Base-by-base conservation (phyloP, 768 basidiomycete species). In the Suillus occidentalis region DNA sequence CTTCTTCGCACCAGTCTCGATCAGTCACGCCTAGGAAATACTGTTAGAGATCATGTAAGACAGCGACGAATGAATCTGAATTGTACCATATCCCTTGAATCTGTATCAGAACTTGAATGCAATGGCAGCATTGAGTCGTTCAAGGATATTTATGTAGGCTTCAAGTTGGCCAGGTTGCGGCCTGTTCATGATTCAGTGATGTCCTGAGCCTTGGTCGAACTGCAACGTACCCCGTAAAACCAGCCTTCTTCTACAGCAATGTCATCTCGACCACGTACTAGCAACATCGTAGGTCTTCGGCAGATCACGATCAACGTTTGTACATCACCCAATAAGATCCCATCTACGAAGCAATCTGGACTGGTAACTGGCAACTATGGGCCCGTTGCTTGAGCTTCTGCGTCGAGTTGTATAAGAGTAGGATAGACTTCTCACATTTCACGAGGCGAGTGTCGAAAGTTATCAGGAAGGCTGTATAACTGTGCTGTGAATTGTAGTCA, bases 1-100 rank as follows among this genome's bases (percentile, higher is more conserved):
- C 72, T 92, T 93, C 79, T 93, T 93, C 6, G 87, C 87, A 9
- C 93, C 92, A 1, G 91, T 91, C 78, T 94, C 92, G 9, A 94
- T 80, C 6, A 94, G 83, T 49, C 89, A 86, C n/a, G 90, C 82
- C 89, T 82, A 67, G 31, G 39, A 65, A 39, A 64, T 42, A 22
- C 64, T 25, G 31, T 47, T 25, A 3, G 43, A 39, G 20, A 62
- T 16, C 14, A 43, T 9, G 13, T 8, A 9, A 40, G 4, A 55
- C 18, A 61, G 34, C 14, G 7, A 63, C 8, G 37, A 10, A 8
- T 20, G 45, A 28, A 40, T 55, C 20, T 20, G 6, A 55, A 20
- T 52, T 60, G 67, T 59, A 89, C 89, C 45, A 85, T 86, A 68
- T 88, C 85, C 0, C 79, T 81, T 5, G 85, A 75, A 66, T 84